phyloP scores from a whole-genome alignment of 371 early-diverging fungal species.

The Mucor racemosus region DNA sequence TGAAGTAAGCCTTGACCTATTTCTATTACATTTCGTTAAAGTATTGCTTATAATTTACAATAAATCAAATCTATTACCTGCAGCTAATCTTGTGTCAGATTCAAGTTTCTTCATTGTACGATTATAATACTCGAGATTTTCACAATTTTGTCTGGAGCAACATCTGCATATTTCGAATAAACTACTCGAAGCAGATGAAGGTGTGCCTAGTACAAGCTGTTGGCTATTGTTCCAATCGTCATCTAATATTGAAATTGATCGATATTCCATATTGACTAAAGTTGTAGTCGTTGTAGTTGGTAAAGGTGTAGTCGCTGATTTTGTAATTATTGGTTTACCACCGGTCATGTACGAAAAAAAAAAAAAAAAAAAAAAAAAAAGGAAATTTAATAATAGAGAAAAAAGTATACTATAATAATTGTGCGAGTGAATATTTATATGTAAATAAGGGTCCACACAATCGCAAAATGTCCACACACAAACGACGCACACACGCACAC shows the following conservation, averaged over 20 bases:
- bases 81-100: conserved; percentile 45
- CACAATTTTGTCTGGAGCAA: conserved; percentile 36
- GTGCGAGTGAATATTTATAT: conserved; percentile 1
- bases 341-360: too few species aligned
- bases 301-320: background rate
- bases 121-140: conserved; percentile 29
- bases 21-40: conserved; percentile 16
- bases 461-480: background rate
- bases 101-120: conserved; percentile 39
- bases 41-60: background rate
- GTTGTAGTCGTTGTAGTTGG: background rate
- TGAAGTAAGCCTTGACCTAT: conserved; percentile 46
- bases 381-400: conserved; percentile 5
- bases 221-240: conserved; percentile 20
- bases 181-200: conserved; percentile 20
- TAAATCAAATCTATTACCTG: conserved; percentile 31
- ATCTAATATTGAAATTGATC: conserved; percentile 4
- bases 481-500: too few species aligned
- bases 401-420: background rate
- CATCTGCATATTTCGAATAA: conserved; percentile 35
- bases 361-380: conserved; percentile 7
- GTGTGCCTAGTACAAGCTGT: conserved; percentile 11
- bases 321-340: background rate
- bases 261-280: conserved; percentile 13
- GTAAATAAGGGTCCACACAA: conserved; percentile 4